phyloP scores from a whole-genome alignment of 208 protist genomes.

The Polymyxa betae region DNA sequence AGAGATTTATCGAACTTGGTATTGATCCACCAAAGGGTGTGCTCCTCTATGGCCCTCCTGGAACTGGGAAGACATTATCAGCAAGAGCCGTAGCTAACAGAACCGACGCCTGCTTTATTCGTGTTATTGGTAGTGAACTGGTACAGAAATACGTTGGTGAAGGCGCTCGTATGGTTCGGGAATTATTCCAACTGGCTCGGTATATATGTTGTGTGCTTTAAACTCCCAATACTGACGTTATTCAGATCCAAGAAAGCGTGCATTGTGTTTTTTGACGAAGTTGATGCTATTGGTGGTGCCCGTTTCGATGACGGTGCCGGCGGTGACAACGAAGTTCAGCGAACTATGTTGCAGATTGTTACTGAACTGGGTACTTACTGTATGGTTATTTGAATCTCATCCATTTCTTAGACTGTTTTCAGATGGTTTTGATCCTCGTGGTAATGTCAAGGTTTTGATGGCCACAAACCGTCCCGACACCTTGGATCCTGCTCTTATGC shows the following conservation, averaged over 20 bases:
- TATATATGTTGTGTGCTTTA: neutral
- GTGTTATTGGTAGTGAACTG: slow-evolving; percentile 99
- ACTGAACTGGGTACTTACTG: slow-evolving; percentile 99
- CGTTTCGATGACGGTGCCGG: slow-evolving; percentile 81
- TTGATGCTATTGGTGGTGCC: slow-evolving; percentile 97
- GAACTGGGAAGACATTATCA: slow-evolving; percentile 98
- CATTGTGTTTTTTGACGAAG: slow-evolving; percentile 99
- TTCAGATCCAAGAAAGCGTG: slow-evolving; percentile 92
- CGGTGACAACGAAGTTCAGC: slow-evolving; percentile 97
- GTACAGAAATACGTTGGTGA: slow-evolving; percentile 98
- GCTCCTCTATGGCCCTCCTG: slow-evolving; percentile 98
- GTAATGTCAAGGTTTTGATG: slow-evolving; percentile 99
- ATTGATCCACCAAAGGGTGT: slow-evolving; percentile 99
- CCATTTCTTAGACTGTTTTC: neutral
- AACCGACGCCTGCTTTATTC: slow-evolving; percentile 99
- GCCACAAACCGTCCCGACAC: slow-evolving; percentile 99
- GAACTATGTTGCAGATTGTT: slow-evolving; percentile 99
- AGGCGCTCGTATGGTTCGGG: slow-evolving; percentile 98
- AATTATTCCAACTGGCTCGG: slow-evolving; percentile 99
- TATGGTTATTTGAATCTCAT: slow-evolving; percentile 62
- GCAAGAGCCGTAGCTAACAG: slow-evolving; percentile 99
- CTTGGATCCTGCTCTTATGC: slow-evolving; percentile 98
- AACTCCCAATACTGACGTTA: neutral
- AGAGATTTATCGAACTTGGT: slow-evolving; percentile 96
- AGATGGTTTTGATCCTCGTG: slow-evolving; percentile 71